Conservation (phyloP, 2,329 filamentous ascomycete genomes). For the Dactylellina parvicollis region DNA sequence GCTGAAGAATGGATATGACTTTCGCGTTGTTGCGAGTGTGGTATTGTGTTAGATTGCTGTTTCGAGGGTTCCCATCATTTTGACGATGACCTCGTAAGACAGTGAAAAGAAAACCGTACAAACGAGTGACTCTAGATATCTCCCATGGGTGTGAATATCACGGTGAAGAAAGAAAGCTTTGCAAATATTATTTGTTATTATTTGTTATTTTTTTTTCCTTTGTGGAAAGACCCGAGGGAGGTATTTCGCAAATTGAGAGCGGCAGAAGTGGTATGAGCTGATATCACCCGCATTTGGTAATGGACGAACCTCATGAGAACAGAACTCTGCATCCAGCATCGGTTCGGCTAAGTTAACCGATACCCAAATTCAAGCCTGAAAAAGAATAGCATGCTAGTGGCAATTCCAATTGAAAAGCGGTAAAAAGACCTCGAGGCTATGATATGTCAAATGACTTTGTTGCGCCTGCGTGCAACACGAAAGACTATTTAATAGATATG, state of each 20-base stretch:
- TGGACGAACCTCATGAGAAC: constrained; percentile 8
- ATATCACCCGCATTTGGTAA: constrained; percentile 53
- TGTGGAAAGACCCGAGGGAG: constrained; percentile 28
- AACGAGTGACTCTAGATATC: not conserved
- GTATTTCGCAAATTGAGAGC: constrained; percentile 13
- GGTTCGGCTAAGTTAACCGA: not conserved
- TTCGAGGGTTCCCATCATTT: not conserved
- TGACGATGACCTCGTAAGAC: not conserved
- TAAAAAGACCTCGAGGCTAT: too few species aligned
- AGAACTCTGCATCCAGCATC: constrained; percentile 24
- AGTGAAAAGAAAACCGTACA: not conserved
- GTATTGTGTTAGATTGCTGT: constrained; percentile 1
- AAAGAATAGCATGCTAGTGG: not conserved
- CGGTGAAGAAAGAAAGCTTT: not conserved
- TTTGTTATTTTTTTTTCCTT: not conserved
- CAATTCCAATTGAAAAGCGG: too few species aligned
- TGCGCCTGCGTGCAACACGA: too few species aligned
- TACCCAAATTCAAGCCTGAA: constrained; percentile 3
- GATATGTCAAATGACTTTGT: too few species aligned
- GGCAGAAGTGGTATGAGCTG: constrained; percentile 32
- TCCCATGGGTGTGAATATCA: not conserved
- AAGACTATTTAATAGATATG: constrained; percentile 5
- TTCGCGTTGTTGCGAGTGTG: not conserved
- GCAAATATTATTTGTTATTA: not conserved
- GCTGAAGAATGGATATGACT: not conserved